A percentile compares a stretch with the other conserved stretches of the same genome.
Conservation (phyloP, 2,329 filamentous ascomycete species). For the Apiospora sp. region DNA sequence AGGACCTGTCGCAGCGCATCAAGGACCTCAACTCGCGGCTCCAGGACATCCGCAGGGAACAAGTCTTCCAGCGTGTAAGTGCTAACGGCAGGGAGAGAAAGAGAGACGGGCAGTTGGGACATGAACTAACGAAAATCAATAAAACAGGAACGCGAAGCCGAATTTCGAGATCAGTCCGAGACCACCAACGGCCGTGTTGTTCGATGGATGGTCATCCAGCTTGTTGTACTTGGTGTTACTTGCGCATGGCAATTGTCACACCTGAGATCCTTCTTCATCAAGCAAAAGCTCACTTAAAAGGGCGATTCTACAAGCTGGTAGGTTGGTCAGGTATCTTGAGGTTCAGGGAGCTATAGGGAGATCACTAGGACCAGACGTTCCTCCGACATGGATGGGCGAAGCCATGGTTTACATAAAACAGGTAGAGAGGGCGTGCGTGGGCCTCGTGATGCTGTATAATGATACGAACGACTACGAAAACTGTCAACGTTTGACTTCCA, state of each 20-base stretch:
- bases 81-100: neutral
- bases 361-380: neutral
- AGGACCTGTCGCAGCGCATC: slow-evolving; percentile 87
- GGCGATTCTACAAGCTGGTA: neutral
- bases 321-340: neutral
- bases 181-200: slow-evolving; percentile 90
- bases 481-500: neutral
- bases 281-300: slow-evolving; percentile 93
- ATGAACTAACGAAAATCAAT: slow-evolving; percentile 25
- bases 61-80: slow-evolving; percentile 90
- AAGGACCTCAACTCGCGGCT: slow-evolving; percentile 88
- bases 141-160: slow-evolving; percentile 87
- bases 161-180: slow-evolving; percentile 98
- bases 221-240: slow-evolving; percentile 82
- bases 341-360: slow-evolving; percentile 1
- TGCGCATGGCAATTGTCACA: slow-evolving; percentile 98
- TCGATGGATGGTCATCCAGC: slow-evolving; percentile 91
- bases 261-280: slow-evolving; percentile 97
- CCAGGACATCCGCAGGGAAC: slow-evolving; percentile 89
- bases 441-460: slow-evolving; percentile 23
- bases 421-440: neutral
- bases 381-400: neutral
- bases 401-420: slow-evolving; percentile 18
- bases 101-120: neutral
- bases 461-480: slow-evolving; percentile 23